Percentiles rank a stretch among this genome's conserved stretches.
These are phyloP conservation scores for Dryas integrifolia DNA, from an alignment of 331 rosid species.

Conservation along the genomic window DNA sequence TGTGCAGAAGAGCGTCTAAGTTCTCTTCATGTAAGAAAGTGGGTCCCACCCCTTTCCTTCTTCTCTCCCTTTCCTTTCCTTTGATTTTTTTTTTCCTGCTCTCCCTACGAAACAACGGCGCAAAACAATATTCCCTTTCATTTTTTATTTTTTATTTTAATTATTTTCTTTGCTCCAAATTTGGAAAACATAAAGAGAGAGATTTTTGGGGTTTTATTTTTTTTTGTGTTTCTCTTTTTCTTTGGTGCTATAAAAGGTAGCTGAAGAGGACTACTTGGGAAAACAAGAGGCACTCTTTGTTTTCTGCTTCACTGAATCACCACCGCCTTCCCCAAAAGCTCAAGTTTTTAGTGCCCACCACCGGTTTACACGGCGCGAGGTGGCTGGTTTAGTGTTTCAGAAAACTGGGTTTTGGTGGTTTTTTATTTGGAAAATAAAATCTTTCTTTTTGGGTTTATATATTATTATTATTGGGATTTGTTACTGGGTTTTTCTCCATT, in stretches of 20 bases:
- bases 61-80: constrained; percentile 26
- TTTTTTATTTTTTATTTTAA: not conserved
- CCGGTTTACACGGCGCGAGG: constrained; percentile 33
- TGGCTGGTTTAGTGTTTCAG: constrained; percentile 26
- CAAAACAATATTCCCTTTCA: constrained; percentile 10
- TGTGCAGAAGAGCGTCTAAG: constrained; percentile 83
- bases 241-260: constrained; percentile 15
- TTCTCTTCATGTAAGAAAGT: constrained; percentile 80
- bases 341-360: not conserved
- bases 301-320: constrained; percentile 21
- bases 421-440: not conserved
- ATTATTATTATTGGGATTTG: constrained; percentile 28
- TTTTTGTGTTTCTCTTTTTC: not conserved
- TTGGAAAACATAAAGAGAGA: constrained; percentile 7
- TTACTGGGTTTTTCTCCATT: not conserved
- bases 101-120: constrained; percentile 17
- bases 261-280: not conserved
- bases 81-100: not conserved
- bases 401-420: not conserved
- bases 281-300: not conserved
- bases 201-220: not conserved
- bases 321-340: constrained; percentile 1
- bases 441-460: constrained; percentile 8
- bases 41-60: constrained; percentile 48
- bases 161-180: not conserved